A percentile compares a stretch with the other conserved stretches of the same genome.
Conservation (phyloP, 2,329 filamentous ascomycete species). For the Verticillium klebahnii region DNA sequence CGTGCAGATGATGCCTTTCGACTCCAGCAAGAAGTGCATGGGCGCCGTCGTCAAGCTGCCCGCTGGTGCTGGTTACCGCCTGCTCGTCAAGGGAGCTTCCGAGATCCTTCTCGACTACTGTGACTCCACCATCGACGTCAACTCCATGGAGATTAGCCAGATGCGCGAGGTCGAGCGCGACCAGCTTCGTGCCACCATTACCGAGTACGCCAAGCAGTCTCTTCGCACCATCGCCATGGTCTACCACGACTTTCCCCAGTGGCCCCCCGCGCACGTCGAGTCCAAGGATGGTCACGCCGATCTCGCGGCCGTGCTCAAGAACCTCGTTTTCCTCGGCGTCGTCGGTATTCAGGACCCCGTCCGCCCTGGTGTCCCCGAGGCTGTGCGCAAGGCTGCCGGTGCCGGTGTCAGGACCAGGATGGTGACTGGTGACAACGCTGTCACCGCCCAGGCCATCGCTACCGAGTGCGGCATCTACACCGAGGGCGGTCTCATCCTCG, state of each 20-base stretch:
- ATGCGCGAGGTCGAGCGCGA: slow-evolving; percentile 40
- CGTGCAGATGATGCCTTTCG: slow-evolving; percentile 48
- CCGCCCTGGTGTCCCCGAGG: slow-evolving; percentile 58
- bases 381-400: slow-evolving; percentile 57
- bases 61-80: slow-evolving; percentile 36
- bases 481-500: slow-evolving; percentile 59
- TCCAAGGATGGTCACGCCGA: slow-evolving; percentile 60
- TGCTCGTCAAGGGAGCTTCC: slow-evolving; percentile 52
- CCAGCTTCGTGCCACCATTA: slow-evolving; percentile 49
- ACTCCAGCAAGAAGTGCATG: slow-evolving; percentile 53
- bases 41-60: slow-evolving; percentile 47
- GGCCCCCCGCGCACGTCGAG: slow-evolving; percentile 61
- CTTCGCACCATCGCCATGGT: slow-evolving; percentile 72
- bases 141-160: slow-evolving; percentile 48
- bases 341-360: slow-evolving; percentile 70
- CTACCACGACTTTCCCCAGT: slow-evolving; percentile 67
- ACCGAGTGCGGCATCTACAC: slow-evolving; percentile 61
- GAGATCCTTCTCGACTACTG: slow-evolving; percentile 48
- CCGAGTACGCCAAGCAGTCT: slow-evolving; percentile 57
- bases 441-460: slow-evolving; percentile 61
- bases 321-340: slow-evolving; percentile 68
- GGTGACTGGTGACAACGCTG: slow-evolving; percentile 66
- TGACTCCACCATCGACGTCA: slow-evolving; percentile 32
- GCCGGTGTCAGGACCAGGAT: slow-evolving; percentile 67
- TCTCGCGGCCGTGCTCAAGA: slow-evolving; percentile 51